phyloP scores from a whole-genome alignment of 495 filamentous ascomycete genomes.

The Parmelia sp. region DNA sequence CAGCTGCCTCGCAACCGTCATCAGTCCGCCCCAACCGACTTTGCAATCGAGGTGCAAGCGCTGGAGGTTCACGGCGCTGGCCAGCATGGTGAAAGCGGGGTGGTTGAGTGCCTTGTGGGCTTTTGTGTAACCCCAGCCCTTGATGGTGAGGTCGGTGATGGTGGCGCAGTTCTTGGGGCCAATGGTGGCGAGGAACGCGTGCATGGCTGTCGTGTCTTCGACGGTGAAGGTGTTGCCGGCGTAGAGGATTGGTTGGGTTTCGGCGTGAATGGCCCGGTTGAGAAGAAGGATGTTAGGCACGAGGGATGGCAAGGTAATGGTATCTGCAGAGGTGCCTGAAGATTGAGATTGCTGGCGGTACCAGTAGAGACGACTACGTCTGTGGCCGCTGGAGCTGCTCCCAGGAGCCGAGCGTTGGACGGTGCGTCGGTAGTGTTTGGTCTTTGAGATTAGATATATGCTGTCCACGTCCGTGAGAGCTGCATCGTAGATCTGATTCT shows the following conservation, averaged over 20 bases:
- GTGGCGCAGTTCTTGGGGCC: conserved; percentile 12
- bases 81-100: conserved; percentile 17
- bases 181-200: conserved; percentile 17
- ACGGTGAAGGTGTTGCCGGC: conserved; percentile 16
- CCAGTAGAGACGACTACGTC: neutral
- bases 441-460: neutral
- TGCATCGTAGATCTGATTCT: conserved; percentile 18
- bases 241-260: conserved; percentile 21
- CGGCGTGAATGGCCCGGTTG: conserved; percentile 5
- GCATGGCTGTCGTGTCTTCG: conserved; percentile 20
- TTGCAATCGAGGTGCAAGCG: conserved; percentile 14
- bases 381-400: neutral
- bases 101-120: conserved; percentile 16
- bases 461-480: neutral
- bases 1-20: conserved; percentile 7
- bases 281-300: neutral
- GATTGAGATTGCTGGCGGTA: neutral
- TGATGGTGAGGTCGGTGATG: conserved; percentile 11
- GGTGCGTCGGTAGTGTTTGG: neutral
- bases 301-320: neutral
- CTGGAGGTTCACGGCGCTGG: conserved; percentile 10
- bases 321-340: neutral
- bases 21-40: conserved; percentile 7
- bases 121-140: conserved; percentile 17
- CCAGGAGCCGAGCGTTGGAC: neutral